These are phyloP conservation scores for Mycena latifolia DNA, from an alignment of 768 basidiomycete genomes.

Conservation along the genomic window DNA sequence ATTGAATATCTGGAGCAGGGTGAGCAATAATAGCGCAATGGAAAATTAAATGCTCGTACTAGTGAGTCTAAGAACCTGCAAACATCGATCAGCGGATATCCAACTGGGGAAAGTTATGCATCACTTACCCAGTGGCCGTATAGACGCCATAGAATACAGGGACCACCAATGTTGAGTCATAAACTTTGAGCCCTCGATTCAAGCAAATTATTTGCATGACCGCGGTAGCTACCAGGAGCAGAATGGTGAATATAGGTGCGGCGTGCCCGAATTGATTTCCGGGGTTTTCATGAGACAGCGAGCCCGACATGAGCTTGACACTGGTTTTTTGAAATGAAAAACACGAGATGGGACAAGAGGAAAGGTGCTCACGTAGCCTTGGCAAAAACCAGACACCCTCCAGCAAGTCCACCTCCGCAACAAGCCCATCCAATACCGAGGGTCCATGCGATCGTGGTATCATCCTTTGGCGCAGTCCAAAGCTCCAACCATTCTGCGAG, in stretches of 20 bases:
- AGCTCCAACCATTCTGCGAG: conserved; percentile 74
- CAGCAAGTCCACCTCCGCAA: conserved; percentile 91
- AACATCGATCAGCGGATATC: neutral
- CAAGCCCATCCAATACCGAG: conserved; percentile 96
- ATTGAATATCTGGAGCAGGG: conserved; percentile 72
- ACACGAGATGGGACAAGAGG: neutral
- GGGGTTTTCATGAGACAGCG: conserved; percentile 81
- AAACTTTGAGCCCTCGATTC: conserved; percentile 90
- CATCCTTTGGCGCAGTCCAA: conserved; percentile 85
- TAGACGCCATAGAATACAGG: conserved; percentile 97
- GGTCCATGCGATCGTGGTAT: conserved; percentile 90
- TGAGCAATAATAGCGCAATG: conserved; percentile 1
- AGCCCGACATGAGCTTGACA: conserved; percentile 85
- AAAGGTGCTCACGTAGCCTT: conserved; percentile 68
- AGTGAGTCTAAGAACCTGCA: conserved; percentile 61
- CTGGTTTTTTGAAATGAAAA: conserved; percentile 48
- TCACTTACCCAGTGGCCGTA: conserved; percentile 79
- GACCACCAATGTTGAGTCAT: conserved; percentile 92
- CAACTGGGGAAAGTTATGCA: neutral
- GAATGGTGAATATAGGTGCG: conserved; percentile 82
- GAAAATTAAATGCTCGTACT: conserved; percentile 20
- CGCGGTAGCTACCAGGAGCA: conserved; percentile 78
- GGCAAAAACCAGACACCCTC: conserved; percentile 88
- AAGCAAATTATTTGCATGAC: conserved; percentile 93
- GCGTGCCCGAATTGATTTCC: conserved; percentile 91